A percentile compares a stretch with the other conserved stretches of the same genome.
Conservation (phyloP, 257 asterid genomes). For the Ilex aquifolium region DNA sequence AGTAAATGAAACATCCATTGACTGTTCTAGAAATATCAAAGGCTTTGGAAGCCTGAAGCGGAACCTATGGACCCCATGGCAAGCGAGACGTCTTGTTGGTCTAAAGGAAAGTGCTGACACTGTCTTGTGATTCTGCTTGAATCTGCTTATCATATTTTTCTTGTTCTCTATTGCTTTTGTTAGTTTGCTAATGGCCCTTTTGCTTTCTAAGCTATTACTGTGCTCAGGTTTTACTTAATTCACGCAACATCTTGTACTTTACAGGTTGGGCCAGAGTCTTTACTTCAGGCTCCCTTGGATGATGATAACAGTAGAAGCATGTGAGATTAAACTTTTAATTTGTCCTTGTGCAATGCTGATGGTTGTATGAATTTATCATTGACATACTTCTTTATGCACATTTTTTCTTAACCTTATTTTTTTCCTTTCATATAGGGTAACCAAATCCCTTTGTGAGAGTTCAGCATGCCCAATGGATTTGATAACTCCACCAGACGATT, state of each 20-base stretch:
- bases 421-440: slow-evolving; percentile 52
- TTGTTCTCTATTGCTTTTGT: too few relatives aligned
- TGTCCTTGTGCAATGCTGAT: slow-evolving; percentile 9
- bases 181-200: too few relatives aligned
- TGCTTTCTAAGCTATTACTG: too few relatives aligned
- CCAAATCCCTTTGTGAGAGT: slow-evolving; percentile 79
- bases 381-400: slow-evolving; percentile 8
- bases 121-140: too few relatives aligned
- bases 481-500: slow-evolving; percentile 92
- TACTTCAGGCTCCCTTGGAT: slow-evolving; percentile 95
- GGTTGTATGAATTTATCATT: slow-evolving; percentile 5
- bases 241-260: slow-evolving; percentile 15
- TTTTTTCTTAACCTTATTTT: slow-evolving; percentile 9
- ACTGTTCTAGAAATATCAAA: too few relatives aligned
- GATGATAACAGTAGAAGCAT: slow-evolving; percentile 61
- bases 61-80: too few relatives aligned
- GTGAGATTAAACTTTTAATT: slow-evolving; percentile 35
- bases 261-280: slow-evolving; percentile 91
- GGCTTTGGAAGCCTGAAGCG: too few relatives aligned
- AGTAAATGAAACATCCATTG: too few relatives aligned
- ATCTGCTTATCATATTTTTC: too few relatives aligned
- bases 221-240: slow-evolving; percentile 12
- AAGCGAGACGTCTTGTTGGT: too few relatives aligned
- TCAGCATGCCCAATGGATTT: slow-evolving; percentile 80
- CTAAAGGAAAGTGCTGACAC: too few relatives aligned